A percentile compares a stretch with the other conserved stretches of the same genome.
Conservation (phyloP, 441 rosid species). For the Erodium texanum region DNA sequence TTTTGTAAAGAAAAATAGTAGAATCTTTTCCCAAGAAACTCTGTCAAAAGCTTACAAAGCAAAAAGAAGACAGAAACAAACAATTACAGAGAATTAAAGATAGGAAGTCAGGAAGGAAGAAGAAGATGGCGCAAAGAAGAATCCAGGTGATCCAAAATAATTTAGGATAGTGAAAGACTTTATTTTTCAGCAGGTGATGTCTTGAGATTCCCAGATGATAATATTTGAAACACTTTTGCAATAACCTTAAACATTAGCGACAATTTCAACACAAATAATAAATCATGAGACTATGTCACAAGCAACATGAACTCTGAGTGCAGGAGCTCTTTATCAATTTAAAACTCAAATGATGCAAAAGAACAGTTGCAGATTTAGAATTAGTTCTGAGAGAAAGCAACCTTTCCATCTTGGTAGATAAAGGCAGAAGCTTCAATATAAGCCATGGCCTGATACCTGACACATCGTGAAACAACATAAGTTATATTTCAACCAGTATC, state of each 20-base stretch:
- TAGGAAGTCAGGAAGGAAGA: too few species aligned
- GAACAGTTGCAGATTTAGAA: background rate
- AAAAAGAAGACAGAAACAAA: too few species aligned
- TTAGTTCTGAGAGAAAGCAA: constrained; percentile 11
- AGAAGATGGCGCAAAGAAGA: too few species aligned
- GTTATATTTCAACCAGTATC: background rate
- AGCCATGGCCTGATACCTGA: constrained; percentile 94
- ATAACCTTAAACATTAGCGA: constrained; percentile 2
- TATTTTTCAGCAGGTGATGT: too few species aligned
- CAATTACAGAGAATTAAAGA: too few species aligned
- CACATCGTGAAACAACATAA: constrained; percentile 19
- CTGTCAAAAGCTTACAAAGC: too few species aligned
- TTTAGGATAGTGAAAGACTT: too few species aligned
- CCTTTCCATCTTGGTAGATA: constrained; percentile 98
- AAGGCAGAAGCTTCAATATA: constrained; percentile 92
- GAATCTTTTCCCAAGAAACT: too few species aligned
- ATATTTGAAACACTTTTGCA: background rate
- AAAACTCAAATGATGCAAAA: background rate
- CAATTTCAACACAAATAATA: background rate
- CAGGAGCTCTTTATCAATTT: background rate
- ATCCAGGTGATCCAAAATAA: too few species aligned
- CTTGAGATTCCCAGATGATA: too few species aligned
- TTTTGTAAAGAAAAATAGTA: too few species aligned
- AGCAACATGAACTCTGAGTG: background rate
- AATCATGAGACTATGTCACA: background rate